These are phyloP conservation scores for Cytospora piceae DNA, from an alignment of 2,329 filamentous ascomycete genomes.

Conservation along the genomic window DNA sequence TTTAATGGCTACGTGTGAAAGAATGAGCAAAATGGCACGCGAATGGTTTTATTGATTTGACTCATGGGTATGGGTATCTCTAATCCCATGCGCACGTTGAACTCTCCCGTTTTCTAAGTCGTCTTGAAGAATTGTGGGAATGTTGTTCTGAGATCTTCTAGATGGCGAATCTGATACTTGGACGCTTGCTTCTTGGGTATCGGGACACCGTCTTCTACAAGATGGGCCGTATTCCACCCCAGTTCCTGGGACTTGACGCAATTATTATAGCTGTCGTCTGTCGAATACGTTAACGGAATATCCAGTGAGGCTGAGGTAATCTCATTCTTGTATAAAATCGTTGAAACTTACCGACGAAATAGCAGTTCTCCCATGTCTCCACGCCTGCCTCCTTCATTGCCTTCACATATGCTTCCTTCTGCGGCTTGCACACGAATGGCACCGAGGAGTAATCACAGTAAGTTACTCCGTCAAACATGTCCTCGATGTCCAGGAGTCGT, in stretches of 20 bases:
- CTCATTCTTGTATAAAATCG: too few relatives aligned
- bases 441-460: constrained; percentile 84
- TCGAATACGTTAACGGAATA: not conserved
- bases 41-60: not conserved
- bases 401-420: constrained; percentile 80
- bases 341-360: constrained; percentile 78
- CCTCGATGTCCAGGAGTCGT: constrained; percentile 77
- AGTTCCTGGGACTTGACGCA: constrained; percentile 75
- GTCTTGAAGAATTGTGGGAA: constrained; percentile 87
- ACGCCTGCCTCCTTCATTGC: constrained; percentile 85
- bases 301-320: not conserved
- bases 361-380: constrained; percentile 72
- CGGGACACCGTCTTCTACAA: constrained; percentile 76
- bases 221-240: constrained; percentile 85
- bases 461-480: constrained; percentile 92
- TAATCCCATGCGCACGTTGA: not conserved
- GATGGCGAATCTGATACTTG: constrained; percentile 72
- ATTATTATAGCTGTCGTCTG: constrained; percentile 87
- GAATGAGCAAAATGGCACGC: not conserved
- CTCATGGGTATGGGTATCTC: constrained; percentile 3
- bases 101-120: constrained; percentile 5
- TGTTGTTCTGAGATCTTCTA: constrained; percentile 73
- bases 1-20: not conserved
- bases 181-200: constrained; percentile 67
- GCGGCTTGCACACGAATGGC: constrained; percentile 85